These are phyloP conservation scores for Tricholoma flavovirens DNA, from an alignment of 768 basidiomycete genomes.

Conservation along the genomic window DNA sequence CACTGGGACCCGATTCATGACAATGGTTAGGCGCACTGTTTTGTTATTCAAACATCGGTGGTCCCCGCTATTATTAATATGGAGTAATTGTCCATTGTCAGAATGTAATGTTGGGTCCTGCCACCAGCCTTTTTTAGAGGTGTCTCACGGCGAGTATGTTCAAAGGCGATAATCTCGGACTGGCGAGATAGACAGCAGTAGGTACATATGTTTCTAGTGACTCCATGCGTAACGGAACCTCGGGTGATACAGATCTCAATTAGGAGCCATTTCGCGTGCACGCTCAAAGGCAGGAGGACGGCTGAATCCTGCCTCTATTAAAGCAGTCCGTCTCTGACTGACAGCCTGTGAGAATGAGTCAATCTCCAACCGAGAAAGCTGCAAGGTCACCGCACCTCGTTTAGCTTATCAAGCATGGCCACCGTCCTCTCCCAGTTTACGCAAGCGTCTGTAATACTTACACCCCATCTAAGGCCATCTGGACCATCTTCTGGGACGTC, in stretches of 20 bases:
- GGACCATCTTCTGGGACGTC: constrained; percentile 77
- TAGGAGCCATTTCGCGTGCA: constrained; percentile 9
- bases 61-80: too few species aligned
- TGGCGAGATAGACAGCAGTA: neutral
- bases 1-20: too few species aligned
- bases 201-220: constrained; percentile 6
- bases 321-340: constrained; percentile 34
- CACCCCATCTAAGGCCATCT: constrained; percentile 62
- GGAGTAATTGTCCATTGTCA: too few species aligned
- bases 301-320: constrained; percentile 35
- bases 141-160: neutral
- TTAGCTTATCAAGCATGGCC: constrained; percentile 65
- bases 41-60: too few species aligned
- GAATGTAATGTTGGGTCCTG: too few species aligned
- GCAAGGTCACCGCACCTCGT: constrained; percentile 33
- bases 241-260: constrained; percentile 1
- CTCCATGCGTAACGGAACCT: neutral
- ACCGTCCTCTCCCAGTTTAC: constrained; percentile 82
- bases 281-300: constrained; percentile 30
- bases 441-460: constrained; percentile 91
- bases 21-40: too few species aligned
- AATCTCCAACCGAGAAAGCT: neutral
- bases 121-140: too few species aligned
- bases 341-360: constrained; percentile 33
- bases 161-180: neutral